Evolutionary conservation across 2,329 filamentous ascomycete genomes (phyloP), one percentile per base, ranked within the genome.

Genomic region (Dryadomyces sulphureus): DNA sequence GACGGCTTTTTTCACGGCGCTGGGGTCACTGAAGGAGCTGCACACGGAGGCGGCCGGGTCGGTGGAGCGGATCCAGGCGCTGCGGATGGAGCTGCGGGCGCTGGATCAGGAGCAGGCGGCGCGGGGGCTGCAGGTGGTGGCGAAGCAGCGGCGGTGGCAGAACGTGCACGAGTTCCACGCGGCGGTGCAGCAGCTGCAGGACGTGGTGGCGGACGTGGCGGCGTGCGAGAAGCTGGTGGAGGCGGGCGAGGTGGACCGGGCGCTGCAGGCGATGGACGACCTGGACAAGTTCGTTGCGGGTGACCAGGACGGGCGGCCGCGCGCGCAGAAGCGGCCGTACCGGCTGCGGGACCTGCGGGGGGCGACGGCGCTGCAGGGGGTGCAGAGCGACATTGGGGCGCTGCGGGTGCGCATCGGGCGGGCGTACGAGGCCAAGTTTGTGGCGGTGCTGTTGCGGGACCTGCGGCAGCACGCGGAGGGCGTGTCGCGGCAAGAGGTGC

Each of bases 41-140:
- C 90, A 98, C 59, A 82, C 82, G 0, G 92, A 98, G 62, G 89
- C 92, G 7, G 83, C 88, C 11, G 85, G 93, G 48, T 96, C 90
- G 2, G 89, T 98, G 2, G 72, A 81, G 8, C 79, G 84, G 50
- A 98, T 98, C 49, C 87, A 88, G 57, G 71, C 74, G 0, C 61
- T 98, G 36, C 74, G 92, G 48, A 76, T 79, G 54, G 90, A 96
- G 57, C 67, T 98, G 0, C 72, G 80, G 48, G 78, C 77, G 35
- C 70, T 98, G 6, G 92, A 98, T 58, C 72, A 83, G 47, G 87
- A 95, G 54, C 86, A 96, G 62, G 90, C 88, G 1, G 67, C 86
- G 3, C 85, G 79, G 25, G 92, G 92, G 0, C 62, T 98, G 25
- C 81, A 92, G 54, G 81, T 95, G 46, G 81, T 94, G 4, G 82